Conservation (phyloP, 805 yeast species). For the Myxozyma udenii region DNA sequence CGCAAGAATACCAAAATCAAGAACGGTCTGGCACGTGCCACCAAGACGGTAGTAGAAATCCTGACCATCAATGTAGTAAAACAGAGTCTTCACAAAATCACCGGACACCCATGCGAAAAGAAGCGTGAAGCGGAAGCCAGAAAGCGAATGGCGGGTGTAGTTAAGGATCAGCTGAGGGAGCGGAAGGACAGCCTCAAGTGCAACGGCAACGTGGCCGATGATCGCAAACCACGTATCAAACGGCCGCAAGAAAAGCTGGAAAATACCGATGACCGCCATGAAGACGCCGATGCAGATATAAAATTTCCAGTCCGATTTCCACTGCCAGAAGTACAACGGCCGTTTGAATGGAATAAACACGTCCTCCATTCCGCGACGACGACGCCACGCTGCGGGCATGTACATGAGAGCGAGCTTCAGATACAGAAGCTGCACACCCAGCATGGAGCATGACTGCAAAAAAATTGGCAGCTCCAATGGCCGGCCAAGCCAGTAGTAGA, state of each 20-base stretch:
- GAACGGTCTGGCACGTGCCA: conserved; percentile 65
- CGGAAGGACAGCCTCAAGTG: conserved; percentile 46
- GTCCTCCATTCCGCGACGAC: conserved; percentile 16
- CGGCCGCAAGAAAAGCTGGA: conserved; percentile 44
- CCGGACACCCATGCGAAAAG: conserved; percentile 86
- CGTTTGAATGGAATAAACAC: conserved; percentile 38
- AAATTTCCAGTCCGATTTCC: conserved; percentile 58
- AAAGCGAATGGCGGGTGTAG: conserved; percentile 73
- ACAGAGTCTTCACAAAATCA: conserved; percentile 72
- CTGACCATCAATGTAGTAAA: conserved; percentile 70
- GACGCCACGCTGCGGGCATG: conserved; percentile 29
- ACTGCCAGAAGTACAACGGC: conserved; percentile 78
- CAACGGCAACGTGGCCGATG: conserved; percentile 61
- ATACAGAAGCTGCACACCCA: conserved; percentile 67
- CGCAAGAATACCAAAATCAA: conserved; percentile 68
- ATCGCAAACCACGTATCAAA: conserved; percentile 45
- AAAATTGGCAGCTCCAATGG: conserved; percentile 80
- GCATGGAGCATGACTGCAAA: conserved; percentile 80
- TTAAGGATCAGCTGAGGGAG: conserved; percentile 61
- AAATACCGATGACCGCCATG: conserved; percentile 41
- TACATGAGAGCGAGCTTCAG: conserved; percentile 56
- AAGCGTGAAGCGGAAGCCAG: conserved; percentile 74
- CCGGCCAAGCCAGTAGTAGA: conserved; percentile 70
- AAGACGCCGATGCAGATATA: conserved; percentile 53
- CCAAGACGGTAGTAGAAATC: conserved; percentile 49